Base-by-base conservation (phyloP, 2,329 filamentous ascomycete genomes). In the Metarhizium robertsii region DNA sequence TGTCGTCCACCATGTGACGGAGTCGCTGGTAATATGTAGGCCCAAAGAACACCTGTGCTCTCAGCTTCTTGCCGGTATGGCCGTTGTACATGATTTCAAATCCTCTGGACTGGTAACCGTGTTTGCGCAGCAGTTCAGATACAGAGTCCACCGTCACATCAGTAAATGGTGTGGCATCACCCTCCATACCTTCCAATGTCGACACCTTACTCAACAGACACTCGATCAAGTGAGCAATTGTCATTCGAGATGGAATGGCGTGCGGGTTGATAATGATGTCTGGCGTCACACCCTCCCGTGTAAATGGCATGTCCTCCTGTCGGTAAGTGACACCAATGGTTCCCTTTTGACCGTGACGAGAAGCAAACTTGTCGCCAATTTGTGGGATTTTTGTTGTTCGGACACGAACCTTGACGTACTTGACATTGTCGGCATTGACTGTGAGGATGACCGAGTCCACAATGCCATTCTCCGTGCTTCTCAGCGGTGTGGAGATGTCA, bases 31-130 rank as follows among this genome's bases (percentile, higher is more conserved):
- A 99, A 77, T 99, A 99, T 1, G 94, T 99, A 1, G 94, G 94
- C 8, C 94, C 94, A 56, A 99, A 83, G 83, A 99, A 99, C 55
- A 97, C 87, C 71, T 99, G 94, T 0, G 92, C 89, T 48, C 90
- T 86, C 61, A 97, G 78, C 79, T 99, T 99, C 64, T 86, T 85
- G 53, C 94, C 94, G 4, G 94, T 99, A 73, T 99, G 92, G 3
- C 95, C 94, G 68, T 99, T 95, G 76, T 96, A 99, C 90, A 99
- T 92, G 69, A 96, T 85, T 71, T 99, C 94, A 63, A 99, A 97
- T 3, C 94, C 94, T 71, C 94, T 90, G 57, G 91, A 95, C 70
- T 99, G 94, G 74, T 96, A 99, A 5, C 94, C 94, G 67, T 95
- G 88, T 64, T 90, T 86, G 34, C 89, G 85, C 36, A 99, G 81